A percentile compares a stretch with the other conserved stretches of the same genome.
phyloP scores from a whole-genome alignment of 2,329 filamentous ascomycete genomes.

The Zarea fungicola region DNA sequence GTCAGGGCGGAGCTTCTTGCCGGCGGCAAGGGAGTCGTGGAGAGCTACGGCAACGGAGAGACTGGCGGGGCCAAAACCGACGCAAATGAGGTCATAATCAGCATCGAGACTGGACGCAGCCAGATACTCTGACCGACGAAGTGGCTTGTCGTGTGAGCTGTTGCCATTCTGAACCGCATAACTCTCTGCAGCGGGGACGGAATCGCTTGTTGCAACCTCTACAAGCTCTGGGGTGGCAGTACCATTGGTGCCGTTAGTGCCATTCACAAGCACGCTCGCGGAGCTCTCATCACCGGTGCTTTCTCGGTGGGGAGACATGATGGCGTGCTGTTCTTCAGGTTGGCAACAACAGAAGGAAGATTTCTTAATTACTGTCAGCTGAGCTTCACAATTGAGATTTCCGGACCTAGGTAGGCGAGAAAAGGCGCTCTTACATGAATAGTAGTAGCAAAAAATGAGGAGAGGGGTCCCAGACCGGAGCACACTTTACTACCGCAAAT shows the following conservation, averaged over 20 bases:
- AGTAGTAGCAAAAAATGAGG: neutral
- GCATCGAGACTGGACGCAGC: constrained; percentile 53
- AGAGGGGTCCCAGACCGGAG: neutral
- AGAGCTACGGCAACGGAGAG: constrained; percentile 85
- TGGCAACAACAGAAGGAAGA: neutral
- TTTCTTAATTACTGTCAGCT: neutral
- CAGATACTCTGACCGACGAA: constrained; percentile 29
- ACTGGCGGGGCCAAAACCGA: constrained; percentile 90
- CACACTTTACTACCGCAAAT: neutral
- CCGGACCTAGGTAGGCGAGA: neutral
- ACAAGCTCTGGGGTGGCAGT: constrained; percentile 2
- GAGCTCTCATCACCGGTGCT: constrained; percentile 7
- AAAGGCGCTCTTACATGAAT: neutral
- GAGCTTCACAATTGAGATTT: neutral
- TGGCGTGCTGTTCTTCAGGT: neutral
- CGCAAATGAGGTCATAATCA: constrained; percentile 78
- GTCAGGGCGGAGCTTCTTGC: constrained; percentile 36
- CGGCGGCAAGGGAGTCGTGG: constrained; percentile 65
- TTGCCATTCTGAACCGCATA: constrained; percentile 4
- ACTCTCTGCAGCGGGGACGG: neutral
- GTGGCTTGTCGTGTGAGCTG: neutral
- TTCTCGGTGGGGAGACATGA: constrained; percentile 12
- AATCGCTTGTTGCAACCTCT: neutral
- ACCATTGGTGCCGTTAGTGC: constrained; percentile 9
- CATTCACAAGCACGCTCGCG: neutral